A percentile compares a stretch with the other conserved stretches of the same genome.
phyloP scores from a whole-genome alignment of 2,329 filamentous ascomycete species.

The Trichoderma sp. region DNA sequence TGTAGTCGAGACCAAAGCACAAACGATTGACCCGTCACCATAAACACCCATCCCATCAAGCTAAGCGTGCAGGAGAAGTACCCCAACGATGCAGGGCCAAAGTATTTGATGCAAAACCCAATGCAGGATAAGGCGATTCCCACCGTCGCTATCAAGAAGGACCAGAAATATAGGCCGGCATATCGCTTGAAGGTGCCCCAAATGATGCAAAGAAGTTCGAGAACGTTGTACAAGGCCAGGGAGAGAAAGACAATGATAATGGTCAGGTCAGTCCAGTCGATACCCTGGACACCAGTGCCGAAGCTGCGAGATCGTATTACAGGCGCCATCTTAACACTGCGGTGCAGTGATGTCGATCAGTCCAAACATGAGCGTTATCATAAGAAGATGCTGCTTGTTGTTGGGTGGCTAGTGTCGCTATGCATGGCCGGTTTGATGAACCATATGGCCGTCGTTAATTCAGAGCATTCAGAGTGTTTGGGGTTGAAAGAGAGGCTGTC shows the following conservation, averaged over 20 bases:
- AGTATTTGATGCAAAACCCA: slow-evolving; percentile 45
- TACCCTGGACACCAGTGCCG: neutral
- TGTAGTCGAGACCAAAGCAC: slow-evolving; percentile 62
- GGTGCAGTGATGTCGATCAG: neutral
- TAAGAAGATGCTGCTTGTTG: neutral
- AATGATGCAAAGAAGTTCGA: slow-evolving; percentile 39
- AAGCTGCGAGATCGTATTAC: neutral
- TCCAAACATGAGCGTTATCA: neutral
- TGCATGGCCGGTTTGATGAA: neutral
- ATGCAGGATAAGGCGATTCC: slow-evolving; percentile 37
- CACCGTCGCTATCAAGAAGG: slow-evolving; percentile 32
- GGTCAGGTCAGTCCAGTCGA: neutral
- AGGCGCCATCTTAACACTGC: neutral
- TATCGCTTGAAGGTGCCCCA: slow-evolving; percentile 42
- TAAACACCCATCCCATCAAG: slow-evolving; percentile 32
- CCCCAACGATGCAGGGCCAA: slow-evolving; percentile 21
- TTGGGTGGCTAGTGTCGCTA: neutral
- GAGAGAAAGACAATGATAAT: slow-evolving; percentile 17
- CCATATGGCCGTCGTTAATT: neutral
- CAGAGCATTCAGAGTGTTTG: neutral
- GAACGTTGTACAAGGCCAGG: slow-evolving; percentile 15
- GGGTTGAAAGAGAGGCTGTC: neutral
- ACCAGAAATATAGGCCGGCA: slow-evolving; percentile 38
- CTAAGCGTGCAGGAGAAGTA: slow-evolving; percentile 24
- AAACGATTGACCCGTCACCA: slow-evolving; percentile 58